Percentiles rank a stretch among this genome's conserved stretches.
These are phyloP conservation scores for Globisporangium spiculum DNA, from an alignment of 352 stramenopile species.

Conservation along the genomic window DNA sequence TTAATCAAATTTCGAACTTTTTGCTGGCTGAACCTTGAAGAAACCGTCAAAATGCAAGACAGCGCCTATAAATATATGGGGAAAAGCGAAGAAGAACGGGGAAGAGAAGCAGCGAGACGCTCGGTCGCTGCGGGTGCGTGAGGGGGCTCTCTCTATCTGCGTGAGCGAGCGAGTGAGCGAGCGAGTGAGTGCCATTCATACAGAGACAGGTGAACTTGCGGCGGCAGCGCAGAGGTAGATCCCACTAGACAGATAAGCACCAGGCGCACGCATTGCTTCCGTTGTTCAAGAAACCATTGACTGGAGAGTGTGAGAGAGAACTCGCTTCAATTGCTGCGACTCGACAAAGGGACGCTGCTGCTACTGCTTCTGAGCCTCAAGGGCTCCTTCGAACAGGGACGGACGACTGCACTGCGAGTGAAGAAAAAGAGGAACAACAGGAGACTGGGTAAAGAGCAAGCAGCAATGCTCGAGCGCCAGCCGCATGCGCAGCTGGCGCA, in stretches of 20 bases:
- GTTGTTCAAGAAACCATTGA: too few relatives aligned
- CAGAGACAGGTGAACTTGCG: not conserved
- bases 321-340: too few relatives aligned
- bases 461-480: not conserved
- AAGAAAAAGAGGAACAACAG: not conserved
- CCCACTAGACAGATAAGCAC: not conserved
- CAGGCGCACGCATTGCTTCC: too few relatives aligned
- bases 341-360: too few relatives aligned
- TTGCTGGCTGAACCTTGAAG: too few relatives aligned
- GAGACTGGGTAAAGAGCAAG: not conserved
- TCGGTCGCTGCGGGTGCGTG: not conserved
- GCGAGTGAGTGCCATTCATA: not conserved
- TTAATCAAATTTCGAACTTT: too few relatives aligned
- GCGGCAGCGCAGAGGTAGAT: not conserved
- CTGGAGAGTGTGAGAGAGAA: too few relatives aligned
- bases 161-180: not conserved
- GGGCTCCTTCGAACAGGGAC: not conserved
- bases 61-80: not conserved
- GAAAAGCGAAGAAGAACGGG: slow-evolving; percentile 1
- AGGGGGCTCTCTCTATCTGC: not conserved
- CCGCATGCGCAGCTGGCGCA: not conserved
- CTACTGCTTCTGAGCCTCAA: too few relatives aligned
- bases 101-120: not conserved
- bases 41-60: too few relatives aligned
- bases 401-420: not conserved